Conservation (phyloP, 257 asterid species). For the Phtheirospermum japonicum region DNA sequence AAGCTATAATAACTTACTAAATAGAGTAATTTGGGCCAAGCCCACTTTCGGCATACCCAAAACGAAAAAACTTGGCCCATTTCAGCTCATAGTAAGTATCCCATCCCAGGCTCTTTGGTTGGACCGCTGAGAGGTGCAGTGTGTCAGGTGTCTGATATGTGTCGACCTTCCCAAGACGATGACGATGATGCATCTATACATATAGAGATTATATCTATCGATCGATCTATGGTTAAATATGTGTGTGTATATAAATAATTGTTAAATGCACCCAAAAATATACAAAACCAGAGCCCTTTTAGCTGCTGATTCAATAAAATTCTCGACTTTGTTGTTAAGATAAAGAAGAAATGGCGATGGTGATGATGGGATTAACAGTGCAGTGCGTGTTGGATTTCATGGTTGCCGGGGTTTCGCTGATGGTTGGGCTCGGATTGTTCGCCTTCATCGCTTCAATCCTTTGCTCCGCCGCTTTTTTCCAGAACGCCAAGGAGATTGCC, state of each 20-base stretch:
- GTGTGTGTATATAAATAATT: neutral
- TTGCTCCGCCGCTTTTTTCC: constrained; percentile 90
- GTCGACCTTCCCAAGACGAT: constrained; percentile 54
- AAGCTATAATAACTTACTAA: too few relatives aligned
- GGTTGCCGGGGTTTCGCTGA: constrained; percentile 81
- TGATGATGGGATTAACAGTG: constrained; percentile 61
- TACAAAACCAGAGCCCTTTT: constrained; percentile 10
- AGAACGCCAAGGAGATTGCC: constrained; percentile 67
- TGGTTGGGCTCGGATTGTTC: constrained; percentile 84
- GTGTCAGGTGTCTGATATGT: constrained; percentile 37
- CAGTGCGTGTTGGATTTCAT: constrained; percentile 80
- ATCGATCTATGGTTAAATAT: neutral
- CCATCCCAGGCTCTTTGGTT: constrained; percentile 26
- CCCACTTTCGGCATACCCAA: neutral
- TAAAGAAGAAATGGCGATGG: constrained; percentile 30
- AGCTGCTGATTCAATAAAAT: neutral
- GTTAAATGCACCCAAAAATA: neutral
- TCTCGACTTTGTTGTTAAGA: constrained; percentile 6
- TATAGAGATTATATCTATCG: neutral
- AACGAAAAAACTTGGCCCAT: constrained; percentile 4
- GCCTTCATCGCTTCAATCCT: constrained; percentile 80
- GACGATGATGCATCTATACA: constrained; percentile 16
- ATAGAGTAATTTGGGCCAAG: constrained; percentile 16
- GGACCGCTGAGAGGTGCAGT: constrained; percentile 36
- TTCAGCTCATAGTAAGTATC: neutral